Evolutionary conservation across 2,329 filamentous ascomycete species (phyloP).

Genomic region (Aspergillus sp.): DNA sequence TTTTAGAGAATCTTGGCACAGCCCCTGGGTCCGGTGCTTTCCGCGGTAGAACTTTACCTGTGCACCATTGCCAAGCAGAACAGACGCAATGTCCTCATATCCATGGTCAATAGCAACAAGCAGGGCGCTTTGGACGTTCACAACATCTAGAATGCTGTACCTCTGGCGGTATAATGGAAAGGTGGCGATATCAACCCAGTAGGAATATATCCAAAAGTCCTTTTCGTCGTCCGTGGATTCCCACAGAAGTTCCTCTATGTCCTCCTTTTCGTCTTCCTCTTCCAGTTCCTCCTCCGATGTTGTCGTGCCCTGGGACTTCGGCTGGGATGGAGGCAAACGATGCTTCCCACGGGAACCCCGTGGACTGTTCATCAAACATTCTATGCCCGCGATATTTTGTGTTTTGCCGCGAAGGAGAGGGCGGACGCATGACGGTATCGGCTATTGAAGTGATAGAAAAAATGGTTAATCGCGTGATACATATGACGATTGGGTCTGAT

Average conservation of each 20-base stretch:
- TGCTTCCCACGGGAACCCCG: not conserved
- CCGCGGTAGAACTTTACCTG: slow-evolving; percentile 1
- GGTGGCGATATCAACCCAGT: not conserved
- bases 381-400: not conserved
- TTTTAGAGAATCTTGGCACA: no score
- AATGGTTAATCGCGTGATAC: not conserved
- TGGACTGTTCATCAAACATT: not conserved
- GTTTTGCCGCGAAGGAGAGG: not conserved
- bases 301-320: no score
- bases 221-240: no score
- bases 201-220: no score
- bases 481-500: not conserved
- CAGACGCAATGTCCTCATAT: not conserved
- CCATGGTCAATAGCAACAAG: not conserved
- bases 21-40: not conserved
- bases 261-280: not conserved
- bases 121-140: not conserved
- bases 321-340: not conserved
- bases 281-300: not conserved
- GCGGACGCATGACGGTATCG: not conserved
- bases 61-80: not conserved
- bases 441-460: not conserved
- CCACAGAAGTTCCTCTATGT: not conserved
- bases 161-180: not conserved
- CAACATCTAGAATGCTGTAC: not conserved